Conservation (phyloP, 2,329 filamentous ascomycete genomes). For the Claviceps digitariae region DNA sequence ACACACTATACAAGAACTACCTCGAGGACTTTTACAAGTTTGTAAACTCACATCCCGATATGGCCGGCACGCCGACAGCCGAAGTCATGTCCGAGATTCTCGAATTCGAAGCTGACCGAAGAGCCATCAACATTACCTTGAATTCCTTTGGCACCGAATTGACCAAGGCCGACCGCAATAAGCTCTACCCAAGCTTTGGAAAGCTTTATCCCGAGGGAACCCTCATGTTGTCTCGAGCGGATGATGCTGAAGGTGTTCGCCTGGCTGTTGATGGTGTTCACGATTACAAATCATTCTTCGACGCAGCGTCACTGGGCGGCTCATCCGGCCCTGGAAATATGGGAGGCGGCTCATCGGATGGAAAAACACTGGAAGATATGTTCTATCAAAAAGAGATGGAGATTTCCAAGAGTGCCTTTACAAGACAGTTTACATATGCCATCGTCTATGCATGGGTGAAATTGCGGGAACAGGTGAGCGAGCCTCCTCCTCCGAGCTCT, state of each 20-base stretch:
- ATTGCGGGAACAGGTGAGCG: conserved; percentile 81
- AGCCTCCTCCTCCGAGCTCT: conserved; percentile 16
- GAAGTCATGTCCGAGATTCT: conserved; percentile 94
- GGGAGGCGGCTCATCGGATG: conserved; percentile 65
- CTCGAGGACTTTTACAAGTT: conserved; percentile 95
- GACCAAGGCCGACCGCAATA: conserved; percentile 84
- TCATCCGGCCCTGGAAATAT: conserved; percentile 68
- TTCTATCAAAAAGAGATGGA: conserved; percentile 99
- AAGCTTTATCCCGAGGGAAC: conserved; percentile 88
- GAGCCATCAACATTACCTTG: conserved; percentile 97
- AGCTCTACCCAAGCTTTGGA: conserved; percentile 88
- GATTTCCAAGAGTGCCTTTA: conserved; percentile 88
- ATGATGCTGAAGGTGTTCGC: conserved; percentile 86
- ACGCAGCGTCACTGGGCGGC: conserved; percentile 68
- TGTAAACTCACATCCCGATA: conserved; percentile 77
- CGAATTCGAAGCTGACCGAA: conserved; percentile 90
- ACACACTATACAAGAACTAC: conserved; percentile 99
- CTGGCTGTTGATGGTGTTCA: conserved; percentile 84
- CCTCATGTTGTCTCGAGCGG: conserved; percentile 84
- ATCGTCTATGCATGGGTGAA: conserved; percentile 98
- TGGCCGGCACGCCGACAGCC: conserved; percentile 75
- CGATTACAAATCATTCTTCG: conserved; percentile 94
- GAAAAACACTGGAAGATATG: conserved; percentile 86
- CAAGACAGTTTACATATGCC: conserved; percentile 85
- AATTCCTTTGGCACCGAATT: conserved; percentile 98